Conservation (phyloP, 768 basidiomycete species). For the Tephrocybe sp. region DNA sequence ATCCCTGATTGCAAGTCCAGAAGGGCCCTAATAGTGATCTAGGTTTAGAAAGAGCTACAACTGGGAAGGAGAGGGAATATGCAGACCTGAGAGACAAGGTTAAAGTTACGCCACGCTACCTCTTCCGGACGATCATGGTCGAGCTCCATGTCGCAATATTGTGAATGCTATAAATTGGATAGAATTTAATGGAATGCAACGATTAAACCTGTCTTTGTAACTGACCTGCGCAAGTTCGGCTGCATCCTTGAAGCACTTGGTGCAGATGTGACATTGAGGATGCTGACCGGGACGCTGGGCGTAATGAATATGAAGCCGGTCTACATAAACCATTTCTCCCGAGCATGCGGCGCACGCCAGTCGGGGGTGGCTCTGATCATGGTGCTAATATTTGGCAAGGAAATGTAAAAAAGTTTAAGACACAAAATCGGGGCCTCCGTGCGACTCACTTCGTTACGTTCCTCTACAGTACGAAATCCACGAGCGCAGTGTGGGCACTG, state of each 20-base stretch:
- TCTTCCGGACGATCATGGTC: too few species aligned
- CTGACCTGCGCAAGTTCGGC: not conserved
- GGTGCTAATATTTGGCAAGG: conserved; percentile 26
- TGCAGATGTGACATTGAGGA: not conserved
- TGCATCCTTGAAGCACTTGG: not conserved
- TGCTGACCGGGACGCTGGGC: not conserved
- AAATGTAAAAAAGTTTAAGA: not conserved
- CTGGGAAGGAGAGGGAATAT: too few species aligned
- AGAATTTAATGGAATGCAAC: too few species aligned
- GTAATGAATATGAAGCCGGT: conserved; percentile 7
- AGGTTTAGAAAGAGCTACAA: too few species aligned
- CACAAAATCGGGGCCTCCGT: not conserved
- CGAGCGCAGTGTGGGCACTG: conserved; percentile 43
- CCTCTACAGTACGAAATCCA: conserved; percentile 34
- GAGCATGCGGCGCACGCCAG: conserved; percentile 24
- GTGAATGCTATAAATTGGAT: too few species aligned
- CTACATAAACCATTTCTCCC: conserved; percentile 28
- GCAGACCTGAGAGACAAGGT: too few species aligned
- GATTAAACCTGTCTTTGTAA: not conserved
- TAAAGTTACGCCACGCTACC: too few species aligned
- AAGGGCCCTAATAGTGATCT: too few species aligned
- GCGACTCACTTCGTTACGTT: conserved; percentile 29
- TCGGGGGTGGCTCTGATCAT: conserved; percentile 23
- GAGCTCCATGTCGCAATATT: too few species aligned
- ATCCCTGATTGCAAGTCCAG: too few species aligned